These are phyloP conservation scores for Pleurotus tuber-regium DNA, from an alignment of 768 basidiomycete genomes.

Conservation along the genomic window DNA sequence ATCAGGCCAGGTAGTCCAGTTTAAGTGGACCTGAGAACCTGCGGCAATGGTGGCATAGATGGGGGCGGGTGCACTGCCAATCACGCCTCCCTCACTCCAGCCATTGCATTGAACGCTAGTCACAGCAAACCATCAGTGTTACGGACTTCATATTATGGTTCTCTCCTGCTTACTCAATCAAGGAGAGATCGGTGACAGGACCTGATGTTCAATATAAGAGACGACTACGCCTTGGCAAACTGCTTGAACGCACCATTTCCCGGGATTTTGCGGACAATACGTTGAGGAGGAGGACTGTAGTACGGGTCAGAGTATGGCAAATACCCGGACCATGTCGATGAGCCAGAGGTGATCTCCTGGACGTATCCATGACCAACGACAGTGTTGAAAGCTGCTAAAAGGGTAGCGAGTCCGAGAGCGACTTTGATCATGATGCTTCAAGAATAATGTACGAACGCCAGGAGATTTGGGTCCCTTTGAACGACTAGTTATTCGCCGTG, in stretches of 20 bases:
- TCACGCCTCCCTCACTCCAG: constrained; percentile 9
- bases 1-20: constrained; percentile 40
- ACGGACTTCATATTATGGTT: background rate
- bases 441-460: background rate
- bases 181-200: constrained; percentile 34
- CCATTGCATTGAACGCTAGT: constrained; percentile 10
- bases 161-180: constrained; percentile 32
- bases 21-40: constrained; percentile 35
- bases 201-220: constrained; percentile 19
- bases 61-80: constrained; percentile 35
- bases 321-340: constrained; percentile 25
- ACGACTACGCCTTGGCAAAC: no score
- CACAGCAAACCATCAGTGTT: background rate
- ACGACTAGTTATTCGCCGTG: background rate
- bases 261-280: constrained; percentile 37
- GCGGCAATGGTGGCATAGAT: constrained; percentile 39
- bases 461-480: background rate
- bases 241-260: constrained; percentile 27
- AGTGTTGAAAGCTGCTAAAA: constrained; percentile 9
- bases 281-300: constrained; percentile 28
- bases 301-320: constrained; percentile 28
- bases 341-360: constrained; percentile 22
- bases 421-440: background rate
- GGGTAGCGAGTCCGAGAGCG: background rate
- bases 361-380: constrained; percentile 30